Percentiles rank a stretch among this genome's conserved stretches.
phyloP scores from a whole-genome alignment of 1,139 yeast species.

The Nematodospora anomalae region DNA sequence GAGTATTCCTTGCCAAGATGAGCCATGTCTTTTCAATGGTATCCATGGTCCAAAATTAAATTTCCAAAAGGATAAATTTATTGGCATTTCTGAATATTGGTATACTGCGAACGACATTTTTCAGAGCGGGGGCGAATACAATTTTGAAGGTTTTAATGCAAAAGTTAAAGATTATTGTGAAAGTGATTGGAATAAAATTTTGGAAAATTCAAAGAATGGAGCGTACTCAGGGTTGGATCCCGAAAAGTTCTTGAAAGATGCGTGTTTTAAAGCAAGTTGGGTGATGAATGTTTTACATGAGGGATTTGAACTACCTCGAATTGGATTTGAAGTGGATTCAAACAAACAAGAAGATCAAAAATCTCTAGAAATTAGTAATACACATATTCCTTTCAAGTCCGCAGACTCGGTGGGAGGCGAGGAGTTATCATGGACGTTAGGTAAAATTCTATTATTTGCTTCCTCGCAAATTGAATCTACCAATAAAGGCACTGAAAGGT shows the following conservation, averaged over 20 bases:
- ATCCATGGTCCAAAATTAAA: conserved; percentile 76
- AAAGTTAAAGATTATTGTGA: conserved; percentile 66
- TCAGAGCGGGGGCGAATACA: conserved; percentile 75
- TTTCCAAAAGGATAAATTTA: conserved; percentile 67
- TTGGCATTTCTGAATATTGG: conserved; percentile 84
- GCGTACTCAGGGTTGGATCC: conserved; percentile 50
- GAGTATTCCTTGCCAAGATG: conserved; percentile 69
- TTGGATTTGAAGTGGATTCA: conserved; percentile 48
- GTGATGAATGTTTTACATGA: conserved; percentile 74
- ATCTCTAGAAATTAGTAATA: conserved; percentile 26
- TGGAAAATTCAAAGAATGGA: conserved; percentile 51
- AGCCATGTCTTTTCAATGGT: conserved; percentile 78
- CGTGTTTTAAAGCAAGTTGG: conserved; percentile 86
- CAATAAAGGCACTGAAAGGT: conserved; percentile 10
- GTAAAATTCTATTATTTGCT: conserved; percentile 59
- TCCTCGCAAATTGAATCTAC: conserved; percentile 47
- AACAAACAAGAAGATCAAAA: conserved; percentile 16
- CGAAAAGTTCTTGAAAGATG: conserved; percentile 51
- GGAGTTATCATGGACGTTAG: conserved; percentile 69
- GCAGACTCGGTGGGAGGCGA: conserved; percentile 59
- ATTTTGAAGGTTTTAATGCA: conserved; percentile 57
- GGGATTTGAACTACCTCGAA: conserved; percentile 72
- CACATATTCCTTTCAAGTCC: conserved; percentile 59
- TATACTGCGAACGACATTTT: conserved; percentile 82
- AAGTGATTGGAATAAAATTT: conserved; percentile 57